Conservation (phyloP, 2,329 filamentous ascomycete species). For the Fusarium subglutinans region DNA sequence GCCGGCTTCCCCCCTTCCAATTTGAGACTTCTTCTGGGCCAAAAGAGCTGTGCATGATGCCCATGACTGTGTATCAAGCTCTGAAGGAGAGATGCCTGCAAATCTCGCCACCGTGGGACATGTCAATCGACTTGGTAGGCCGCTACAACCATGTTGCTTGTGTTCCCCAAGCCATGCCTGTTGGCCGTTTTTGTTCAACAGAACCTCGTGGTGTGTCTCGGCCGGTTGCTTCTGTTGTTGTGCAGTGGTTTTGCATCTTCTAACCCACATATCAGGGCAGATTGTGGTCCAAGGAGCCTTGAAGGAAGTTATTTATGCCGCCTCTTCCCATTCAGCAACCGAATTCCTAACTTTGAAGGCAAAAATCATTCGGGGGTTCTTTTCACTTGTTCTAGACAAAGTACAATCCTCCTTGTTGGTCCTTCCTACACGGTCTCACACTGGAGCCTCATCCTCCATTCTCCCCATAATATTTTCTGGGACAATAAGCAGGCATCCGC, state of each 20-base stretch:
- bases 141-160: not conserved
- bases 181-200: conserved; percentile 20
- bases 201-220: conserved; percentile 12
- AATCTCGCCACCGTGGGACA: conserved; percentile 23
- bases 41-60: conserved; percentile 4
- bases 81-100: conserved; percentile 1
- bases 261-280: not conserved
- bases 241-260: not conserved
- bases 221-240: conserved; percentile 16
- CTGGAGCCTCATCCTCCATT: conserved; percentile 28
- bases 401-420: not conserved
- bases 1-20: conserved; percentile 3
- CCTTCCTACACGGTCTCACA: conserved; percentile 27
- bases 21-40: not conserved
- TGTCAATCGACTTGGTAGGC: not conserved
- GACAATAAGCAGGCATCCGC: conserved; percentile 4
- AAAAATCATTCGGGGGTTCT: not conserved
- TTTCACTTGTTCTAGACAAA: conserved; percentile 6
- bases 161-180: conserved; percentile 8
- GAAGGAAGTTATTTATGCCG: not conserved
- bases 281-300: not conserved
- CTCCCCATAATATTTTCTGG: conserved; percentile 9
- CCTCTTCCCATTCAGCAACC: not conserved
- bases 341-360: not conserved
- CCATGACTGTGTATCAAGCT: not conserved